Evolutionary conservation across 257 asterid genomes (phyloP), one percentile per base, ranked within the genome.

Genomic region (Nicotiana noctiflora): DNA sequence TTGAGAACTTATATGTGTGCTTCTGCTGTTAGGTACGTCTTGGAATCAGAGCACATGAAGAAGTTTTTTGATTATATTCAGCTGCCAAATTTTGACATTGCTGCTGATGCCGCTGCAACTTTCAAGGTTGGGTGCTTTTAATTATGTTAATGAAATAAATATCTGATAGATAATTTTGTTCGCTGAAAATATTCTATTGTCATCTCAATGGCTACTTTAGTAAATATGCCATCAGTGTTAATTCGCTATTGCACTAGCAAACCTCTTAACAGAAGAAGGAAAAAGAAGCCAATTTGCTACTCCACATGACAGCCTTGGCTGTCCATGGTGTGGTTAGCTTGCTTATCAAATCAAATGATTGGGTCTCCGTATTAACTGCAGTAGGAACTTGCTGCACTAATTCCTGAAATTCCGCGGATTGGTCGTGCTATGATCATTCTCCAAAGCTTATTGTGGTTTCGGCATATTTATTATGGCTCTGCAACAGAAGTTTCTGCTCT

Each of bases 71-170:
- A 85, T 63, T 88, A 77, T 51, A 88, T 86, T 27, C 92, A 88
- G 66, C 86, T 83, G 8, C 87, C 92, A 49, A 88, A 88, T 85
- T 88, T 88, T 57, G 90, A 88, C 46, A 85, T 87, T 82, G 86
- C 92, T 85, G 88, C 92, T 55, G 90, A 85, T 84, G 92, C 92
- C 70, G 89, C 85, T 66, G 88, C 90, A 17, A 88, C 92, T 31
- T 88, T 88, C 62, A 88, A 88, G 90, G 92, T 88, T 46, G 46
- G 46, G 40, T 59, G 59, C 64, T 55, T 56, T 12, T 44, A 61
- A 61, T 75, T 51, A 21, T 56, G 77, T 70, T 70, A 44, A 27
- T 46, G 44, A 61, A 49, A 72, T 72, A 44, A 74, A 49, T 74
- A 23, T 46, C 78, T 72, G 44, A 49, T 72, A 13, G 78, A 72